Percentiles rank a stretch among this genome's conserved stretches.
Conservation (phyloP, 2,329 filamentous ascomycete genomes). For the Chaetomium strumarium region DNA sequence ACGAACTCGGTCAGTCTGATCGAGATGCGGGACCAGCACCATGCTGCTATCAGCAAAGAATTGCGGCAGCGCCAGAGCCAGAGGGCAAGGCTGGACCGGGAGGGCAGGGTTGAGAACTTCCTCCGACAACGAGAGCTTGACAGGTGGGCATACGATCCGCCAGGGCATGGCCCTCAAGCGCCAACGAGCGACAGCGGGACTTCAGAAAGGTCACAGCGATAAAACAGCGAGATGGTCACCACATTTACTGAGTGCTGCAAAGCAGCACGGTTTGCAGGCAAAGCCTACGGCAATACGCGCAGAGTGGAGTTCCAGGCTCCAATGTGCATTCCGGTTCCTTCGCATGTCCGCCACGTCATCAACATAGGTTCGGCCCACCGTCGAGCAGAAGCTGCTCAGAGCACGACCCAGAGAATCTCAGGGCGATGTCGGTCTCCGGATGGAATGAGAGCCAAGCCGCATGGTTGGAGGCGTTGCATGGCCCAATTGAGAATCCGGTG, state of each 20-base stretch:
- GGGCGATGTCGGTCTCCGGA: constrained; percentile 8
- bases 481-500: constrained; percentile 4
- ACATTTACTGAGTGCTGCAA: neutral
- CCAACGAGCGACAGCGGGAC: neutral
- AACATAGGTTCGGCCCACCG: constrained; percentile 8
- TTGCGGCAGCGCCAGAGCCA: constrained; percentile 49
- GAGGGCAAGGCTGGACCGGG: constrained; percentile 46
- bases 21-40: constrained; percentile 60
- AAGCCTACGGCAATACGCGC: no score
- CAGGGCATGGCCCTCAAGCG: constrained; percentile 6
- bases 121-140: constrained; percentile 60
- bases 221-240: no score
- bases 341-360: constrained; percentile 5
- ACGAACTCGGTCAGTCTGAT: constrained; percentile 56
- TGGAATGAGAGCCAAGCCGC: constrained; percentile 7
- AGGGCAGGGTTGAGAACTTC: constrained; percentile 71
- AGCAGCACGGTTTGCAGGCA: neutral
- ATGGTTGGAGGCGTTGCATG: neutral
- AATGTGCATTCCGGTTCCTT: neutral
- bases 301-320: neutral
- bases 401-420: constrained; percentile 10
- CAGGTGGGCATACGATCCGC: constrained; percentile 25
- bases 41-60: constrained; percentile 58
- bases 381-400: neutral
- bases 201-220: neutral